Conservation (phyloP, 1,139 yeast species). For the Taphrina populina region DNA sequence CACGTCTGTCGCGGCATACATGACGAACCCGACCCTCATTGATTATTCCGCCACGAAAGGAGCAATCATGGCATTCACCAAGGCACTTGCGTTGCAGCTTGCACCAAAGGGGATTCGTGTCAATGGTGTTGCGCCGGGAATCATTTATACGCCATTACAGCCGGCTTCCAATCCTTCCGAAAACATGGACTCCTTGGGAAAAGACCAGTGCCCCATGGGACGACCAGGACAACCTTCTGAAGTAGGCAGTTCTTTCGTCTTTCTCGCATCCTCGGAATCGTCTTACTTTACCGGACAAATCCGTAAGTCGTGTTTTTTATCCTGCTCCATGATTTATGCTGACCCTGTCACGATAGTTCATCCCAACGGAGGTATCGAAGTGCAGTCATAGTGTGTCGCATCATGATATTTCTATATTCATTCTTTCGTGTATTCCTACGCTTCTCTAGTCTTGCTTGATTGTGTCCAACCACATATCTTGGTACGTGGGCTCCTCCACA, state of each 20-base stretch:
- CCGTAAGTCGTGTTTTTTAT: neutral
- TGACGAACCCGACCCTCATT: conserved; percentile 26
- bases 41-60: conserved; percentile 35
- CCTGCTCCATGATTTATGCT: neutral
- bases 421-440: no score
- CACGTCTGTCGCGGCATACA: conserved; percentile 32
- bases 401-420: neutral
- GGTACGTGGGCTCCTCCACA: conserved; percentile 3
- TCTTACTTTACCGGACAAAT: conserved; percentile 30
- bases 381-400: conserved; percentile 7
- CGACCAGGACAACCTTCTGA: conserved; percentile 35
- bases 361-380: conserved; percentile 22
- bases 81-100: conserved; percentile 62
- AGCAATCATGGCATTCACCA: conserved; percentile 50
- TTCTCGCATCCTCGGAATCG: conserved; percentile 32
- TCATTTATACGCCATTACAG: conserved; percentile 58
- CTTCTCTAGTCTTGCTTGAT: no score
- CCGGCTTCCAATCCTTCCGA: conserved; percentile 31
- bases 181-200: conserved; percentile 26
- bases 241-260: conserved; percentile 31
- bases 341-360: neutral
- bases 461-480: neutral
- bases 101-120: conserved; percentile 54
- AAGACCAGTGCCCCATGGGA: conserved; percentile 28
- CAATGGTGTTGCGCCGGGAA: conserved; percentile 70